These are phyloP conservation scores for Cercospora citrullina DNA, from an alignment of 2,329 filamentous ascomycete genomes.

Conservation along the genomic window DNA sequence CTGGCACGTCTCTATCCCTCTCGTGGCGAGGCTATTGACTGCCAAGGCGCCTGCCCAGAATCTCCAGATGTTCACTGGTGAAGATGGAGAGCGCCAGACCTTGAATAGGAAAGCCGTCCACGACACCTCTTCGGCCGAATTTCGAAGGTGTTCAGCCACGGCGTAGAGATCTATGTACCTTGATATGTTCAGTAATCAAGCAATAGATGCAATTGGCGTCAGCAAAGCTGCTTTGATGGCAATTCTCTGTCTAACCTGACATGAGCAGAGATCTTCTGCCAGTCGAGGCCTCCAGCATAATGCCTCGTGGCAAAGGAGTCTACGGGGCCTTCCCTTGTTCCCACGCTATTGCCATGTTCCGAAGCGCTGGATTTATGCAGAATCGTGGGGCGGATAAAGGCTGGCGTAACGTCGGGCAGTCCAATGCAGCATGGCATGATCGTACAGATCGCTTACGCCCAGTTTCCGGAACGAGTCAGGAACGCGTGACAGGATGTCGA, in stretches of 20 bases:
- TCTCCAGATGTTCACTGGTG: neutral
- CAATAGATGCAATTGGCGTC: neutral
- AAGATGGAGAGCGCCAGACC: conserved; percentile 3
- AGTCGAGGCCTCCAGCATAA: neutral
- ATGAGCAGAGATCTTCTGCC: neutral
- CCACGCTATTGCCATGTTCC: neutral
- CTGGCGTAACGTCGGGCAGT: neutral
- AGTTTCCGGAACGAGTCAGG: neutral
- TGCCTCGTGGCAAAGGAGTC: neutral
- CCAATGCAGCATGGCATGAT: neutral
- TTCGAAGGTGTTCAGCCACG: neutral
- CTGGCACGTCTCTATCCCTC: neutral
- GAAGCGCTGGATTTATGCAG: neutral
- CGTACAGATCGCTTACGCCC: conserved; percentile 3
- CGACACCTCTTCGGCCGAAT: neutral
- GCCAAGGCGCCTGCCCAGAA: conserved; percentile 10
- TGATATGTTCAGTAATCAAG: neutral
- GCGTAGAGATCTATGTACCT: neutral
- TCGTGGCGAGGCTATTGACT: neutral
- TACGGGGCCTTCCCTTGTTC: neutral
- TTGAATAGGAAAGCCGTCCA: neutral
- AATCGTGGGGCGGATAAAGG: conserved; percentile 8
- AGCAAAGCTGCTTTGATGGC: neutral
- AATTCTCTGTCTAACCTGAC: neutral
- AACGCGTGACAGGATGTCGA: neutral